Evolutionary conservation across 371 early-diverging fungal species (phyloP).

Genomic region (Zancudomyces culisetae): DNA sequence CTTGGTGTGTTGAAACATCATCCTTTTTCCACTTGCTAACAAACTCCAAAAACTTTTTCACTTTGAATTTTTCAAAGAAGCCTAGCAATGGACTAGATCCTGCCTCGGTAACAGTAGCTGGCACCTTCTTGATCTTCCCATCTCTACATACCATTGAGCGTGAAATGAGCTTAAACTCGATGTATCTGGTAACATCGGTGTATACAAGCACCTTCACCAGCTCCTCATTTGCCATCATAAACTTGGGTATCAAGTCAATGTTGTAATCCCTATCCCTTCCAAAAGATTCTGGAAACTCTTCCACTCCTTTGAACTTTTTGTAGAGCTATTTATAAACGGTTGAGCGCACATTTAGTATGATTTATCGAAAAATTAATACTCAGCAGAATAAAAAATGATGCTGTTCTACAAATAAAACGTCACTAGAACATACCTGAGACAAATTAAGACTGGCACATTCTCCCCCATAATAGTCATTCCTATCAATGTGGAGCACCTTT

Average conservation of each 20-base stretch:
- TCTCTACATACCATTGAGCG: constrained; percentile 90
- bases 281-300: constrained; percentile 37
- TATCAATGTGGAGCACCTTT: constrained; percentile 96
- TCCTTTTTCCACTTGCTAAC: constrained; percentile 66
- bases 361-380: neutral
- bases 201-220: constrained; percentile 72
- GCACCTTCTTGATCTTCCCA: constrained; percentile 82
- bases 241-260: constrained; percentile 98
- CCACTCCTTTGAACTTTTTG: constrained; percentile 58
- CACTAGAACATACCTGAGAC: constrained; percentile 30
- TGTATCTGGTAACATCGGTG: constrained; percentile 93
- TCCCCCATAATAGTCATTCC: constrained; percentile 97
- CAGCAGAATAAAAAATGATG: neutral
- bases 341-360: too few species aligned
- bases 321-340: constrained; percentile 38
- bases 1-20: constrained; percentile 65
- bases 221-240: constrained; percentile 96
- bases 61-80: constrained; percentile 86
- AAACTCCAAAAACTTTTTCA: constrained; percentile 94
- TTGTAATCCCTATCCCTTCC: constrained; percentile 91
- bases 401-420: neutral
- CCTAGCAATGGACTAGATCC: constrained; percentile 75
- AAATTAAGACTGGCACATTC: constrained; percentile 86
- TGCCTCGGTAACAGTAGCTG: constrained; percentile 81
- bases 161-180: constrained; percentile 93